A percentile compares a stretch with the other conserved stretches of the same genome.
phyloP scores from a whole-genome alignment of 352 stramenopile genomes.

The Pythium diclinum region DNA sequence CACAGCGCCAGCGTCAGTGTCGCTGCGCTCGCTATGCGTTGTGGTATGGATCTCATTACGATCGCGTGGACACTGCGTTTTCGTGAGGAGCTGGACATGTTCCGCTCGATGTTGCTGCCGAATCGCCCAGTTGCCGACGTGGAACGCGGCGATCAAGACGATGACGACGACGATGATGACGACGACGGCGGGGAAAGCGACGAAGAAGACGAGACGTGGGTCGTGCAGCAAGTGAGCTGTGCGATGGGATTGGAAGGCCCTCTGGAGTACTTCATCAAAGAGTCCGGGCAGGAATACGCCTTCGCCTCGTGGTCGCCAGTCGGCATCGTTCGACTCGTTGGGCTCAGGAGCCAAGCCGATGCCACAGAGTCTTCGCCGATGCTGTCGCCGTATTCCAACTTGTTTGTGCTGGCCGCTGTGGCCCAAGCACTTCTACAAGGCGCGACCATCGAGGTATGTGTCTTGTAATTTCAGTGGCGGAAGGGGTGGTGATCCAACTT shows the following conservation, averaged over 20 bases:
- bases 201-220: conserved; percentile 33
- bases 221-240: conserved; percentile 29
- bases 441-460: conserved; percentile 13
- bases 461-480: not conserved
- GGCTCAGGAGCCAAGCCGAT: conserved; percentile 7
- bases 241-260: conserved; percentile 29
- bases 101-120: conserved; percentile 35
- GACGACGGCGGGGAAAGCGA: conserved; percentile 16
- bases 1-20: conserved; percentile 23
- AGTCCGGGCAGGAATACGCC: conserved; percentile 44
- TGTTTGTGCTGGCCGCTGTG: conserved; percentile 36
- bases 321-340: conserved; percentile 40
- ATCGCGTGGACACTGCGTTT: conserved; percentile 55
- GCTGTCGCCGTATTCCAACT: conserved; percentile 38
- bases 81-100: conserved; percentile 47
- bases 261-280: conserved; percentile 54
- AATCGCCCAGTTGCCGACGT: not conserved
- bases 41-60: conserved; percentile 34
- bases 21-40: conserved; percentile 28
- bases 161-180: conserved; percentile 21
- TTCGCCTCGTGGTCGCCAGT: conserved; percentile 60
- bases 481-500: not conserved
- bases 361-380: conserved; percentile 3
- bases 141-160: conserved; percentile 19
- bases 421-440: conserved; percentile 20